Conservation (phyloP, 257 asterid genomes). For the Solanum bukasovii region DNA sequence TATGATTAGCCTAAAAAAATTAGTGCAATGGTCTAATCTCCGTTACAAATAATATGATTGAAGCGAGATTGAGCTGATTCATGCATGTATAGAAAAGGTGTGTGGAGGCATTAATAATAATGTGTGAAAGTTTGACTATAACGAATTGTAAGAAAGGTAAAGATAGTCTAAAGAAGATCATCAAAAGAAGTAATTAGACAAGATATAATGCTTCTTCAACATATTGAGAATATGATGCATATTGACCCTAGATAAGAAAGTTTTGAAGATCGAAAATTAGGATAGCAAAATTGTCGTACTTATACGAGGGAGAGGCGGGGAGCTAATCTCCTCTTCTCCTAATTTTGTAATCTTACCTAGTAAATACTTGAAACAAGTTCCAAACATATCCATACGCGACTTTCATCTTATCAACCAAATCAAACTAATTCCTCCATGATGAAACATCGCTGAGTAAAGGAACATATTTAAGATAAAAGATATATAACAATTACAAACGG, state of each 20-base stretch:
- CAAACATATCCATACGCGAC: background rate
- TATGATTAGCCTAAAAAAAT: background rate
- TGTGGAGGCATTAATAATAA: background rate
- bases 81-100: background rate
- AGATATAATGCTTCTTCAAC: background rate
- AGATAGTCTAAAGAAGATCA: rapidly evolving
- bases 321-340: background rate
- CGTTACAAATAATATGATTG: rapidly evolving
- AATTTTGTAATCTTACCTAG: too few species aligned
- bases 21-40: too few species aligned
- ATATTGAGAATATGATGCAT: background rate
- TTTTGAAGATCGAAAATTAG: background rate
- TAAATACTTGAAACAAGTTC: background rate
- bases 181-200: background rate
- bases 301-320: background rate
- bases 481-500: too few species aligned
- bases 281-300: background rate
- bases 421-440: background rate
- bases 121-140: background rate
- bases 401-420: background rate
- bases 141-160: background rate
- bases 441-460: too few species aligned
- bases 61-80: background rate
- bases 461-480: too few species aligned
- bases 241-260: background rate